Evolutionary conservation across 768 basidiomycete species (phyloP).

Genomic region (Suillus lakei): DNA sequence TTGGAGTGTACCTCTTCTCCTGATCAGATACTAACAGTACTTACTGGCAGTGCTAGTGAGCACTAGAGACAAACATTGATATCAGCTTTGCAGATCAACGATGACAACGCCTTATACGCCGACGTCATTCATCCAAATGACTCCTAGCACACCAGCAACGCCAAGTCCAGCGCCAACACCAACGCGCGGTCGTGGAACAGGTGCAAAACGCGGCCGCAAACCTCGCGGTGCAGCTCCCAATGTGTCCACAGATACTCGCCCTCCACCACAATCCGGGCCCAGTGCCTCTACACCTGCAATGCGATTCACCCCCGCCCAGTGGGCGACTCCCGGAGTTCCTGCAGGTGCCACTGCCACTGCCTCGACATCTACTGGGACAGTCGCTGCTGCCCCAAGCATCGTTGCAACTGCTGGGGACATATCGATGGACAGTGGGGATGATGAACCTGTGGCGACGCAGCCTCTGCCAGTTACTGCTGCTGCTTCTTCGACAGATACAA

Average conservation of each 20-base stretch:
- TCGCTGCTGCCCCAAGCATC: slow-evolving; percentile 17
- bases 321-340: slow-evolving; percentile 33
- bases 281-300: slow-evolving; percentile 17
- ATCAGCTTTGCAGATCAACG: not conserved
- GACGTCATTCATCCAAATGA: slow-evolving; percentile 32
- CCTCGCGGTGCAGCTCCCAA: slow-evolving; percentile 45
- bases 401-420: slow-evolving; percentile 9
- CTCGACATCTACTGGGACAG: not conserved
- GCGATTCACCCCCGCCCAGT: slow-evolving; percentile 46
- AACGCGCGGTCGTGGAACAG: slow-evolving; percentile 27
- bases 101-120: slow-evolving; percentile 31
- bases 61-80: not conserved
- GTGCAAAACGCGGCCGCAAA: slow-evolving; percentile 53
- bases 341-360: slow-evolving; percentile 14
- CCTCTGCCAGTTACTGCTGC: not conserved
- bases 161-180: slow-evolving; percentile 24
- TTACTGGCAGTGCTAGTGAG: not conserved
- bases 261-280: slow-evolving; percentile 16
- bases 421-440: slow-evolving; percentile 16
- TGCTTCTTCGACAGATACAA: not conserved
- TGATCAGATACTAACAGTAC: not conserved
- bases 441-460: slow-evolving; percentile 18
- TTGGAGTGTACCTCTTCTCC: not conserved
- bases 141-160: slow-evolving; percentile 15
- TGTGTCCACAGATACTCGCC: slow-evolving; percentile 20